Evolutionary conservation across 345 rosid species (phyloP).

Genomic region (Hibiscus mutabilis): DNA sequence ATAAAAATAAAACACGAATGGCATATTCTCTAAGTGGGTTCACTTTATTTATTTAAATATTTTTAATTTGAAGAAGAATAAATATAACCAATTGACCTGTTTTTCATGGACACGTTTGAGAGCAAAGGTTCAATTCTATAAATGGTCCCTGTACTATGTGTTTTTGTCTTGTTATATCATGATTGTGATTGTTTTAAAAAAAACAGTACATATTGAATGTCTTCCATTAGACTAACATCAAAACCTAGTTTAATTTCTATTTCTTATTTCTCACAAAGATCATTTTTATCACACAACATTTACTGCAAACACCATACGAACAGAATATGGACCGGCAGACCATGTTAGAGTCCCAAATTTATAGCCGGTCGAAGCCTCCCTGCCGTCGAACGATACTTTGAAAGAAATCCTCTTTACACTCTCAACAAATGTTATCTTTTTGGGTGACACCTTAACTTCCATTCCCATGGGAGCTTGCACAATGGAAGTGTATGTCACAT

Average conservation of each 20-base stretch:
- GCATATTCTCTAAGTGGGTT: not conserved
- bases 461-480: constrained; percentile 49
- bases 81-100: no score
- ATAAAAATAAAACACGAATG: not conserved
- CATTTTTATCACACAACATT: constrained; percentile 25
- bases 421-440: constrained; percentile 30
- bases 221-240: not conserved
- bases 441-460: constrained; percentile 45
- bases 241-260: not conserved
- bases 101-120: no score
- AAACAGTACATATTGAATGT: not conserved
- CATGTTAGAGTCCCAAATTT: constrained; percentile 59
- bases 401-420: constrained; percentile 28
- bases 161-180: no score
- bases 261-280: not conserved
- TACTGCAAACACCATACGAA: constrained; percentile 48
- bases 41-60: not conserved
- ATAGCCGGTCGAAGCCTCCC: constrained; percentile 43
- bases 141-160: no score
- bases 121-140: no score
- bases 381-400: constrained; percentile 38
- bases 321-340: constrained; percentile 47
- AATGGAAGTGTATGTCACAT: constrained; percentile 38
- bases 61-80: no score
- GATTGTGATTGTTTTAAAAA: no score